phyloP scores from a whole-genome alignment of 2,329 filamentous ascomycete species.

The Chaetoscypha palmicola region DNA sequence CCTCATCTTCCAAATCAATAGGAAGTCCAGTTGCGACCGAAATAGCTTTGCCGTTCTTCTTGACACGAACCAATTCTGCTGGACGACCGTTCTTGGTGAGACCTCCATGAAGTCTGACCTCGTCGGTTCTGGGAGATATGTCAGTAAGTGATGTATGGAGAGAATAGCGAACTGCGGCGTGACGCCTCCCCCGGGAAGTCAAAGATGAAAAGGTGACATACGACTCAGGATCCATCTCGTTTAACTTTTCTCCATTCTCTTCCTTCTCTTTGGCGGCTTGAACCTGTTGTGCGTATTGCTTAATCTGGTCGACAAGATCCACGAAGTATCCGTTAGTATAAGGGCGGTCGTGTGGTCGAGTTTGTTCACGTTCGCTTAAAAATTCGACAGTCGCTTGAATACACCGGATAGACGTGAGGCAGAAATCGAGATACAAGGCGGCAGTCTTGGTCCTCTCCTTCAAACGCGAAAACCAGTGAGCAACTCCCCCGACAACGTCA shows the following conservation, averaged over 20 bases:
- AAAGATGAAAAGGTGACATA: conserved; percentile 35
- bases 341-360: conserved; percentile 74
- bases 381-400: conserved; percentile 84
- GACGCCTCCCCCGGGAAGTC: neutral
- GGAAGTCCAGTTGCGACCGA: conserved; percentile 66
- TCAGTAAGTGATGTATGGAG: too few relatives aligned
- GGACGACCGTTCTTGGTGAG: conserved; percentile 74
- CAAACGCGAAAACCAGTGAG: conserved; percentile 58
- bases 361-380: conserved; percentile 79
- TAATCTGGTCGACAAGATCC: conserved; percentile 90
- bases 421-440: conserved; percentile 74
- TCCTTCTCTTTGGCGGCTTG: conserved; percentile 64
- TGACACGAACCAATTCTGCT: conserved; percentile 75
- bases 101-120: conserved; percentile 75
- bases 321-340: conserved; percentile 97
- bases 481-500: conserved; percentile 56
- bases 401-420: conserved; percentile 82
- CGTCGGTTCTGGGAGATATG: conserved; percentile 48
- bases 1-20: conserved; percentile 48
- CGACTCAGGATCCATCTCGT: conserved; percentile 52
- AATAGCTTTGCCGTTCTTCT: conserved; percentile 71
- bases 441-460: conserved; percentile 73
- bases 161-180: neutral
- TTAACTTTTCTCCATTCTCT: conserved; percentile 45
- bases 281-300: conserved; percentile 80